These are phyloP conservation scores for Tulasnella sp. DNA, from an alignment of 768 basidiomycete species.

Conservation along the genomic window DNA sequence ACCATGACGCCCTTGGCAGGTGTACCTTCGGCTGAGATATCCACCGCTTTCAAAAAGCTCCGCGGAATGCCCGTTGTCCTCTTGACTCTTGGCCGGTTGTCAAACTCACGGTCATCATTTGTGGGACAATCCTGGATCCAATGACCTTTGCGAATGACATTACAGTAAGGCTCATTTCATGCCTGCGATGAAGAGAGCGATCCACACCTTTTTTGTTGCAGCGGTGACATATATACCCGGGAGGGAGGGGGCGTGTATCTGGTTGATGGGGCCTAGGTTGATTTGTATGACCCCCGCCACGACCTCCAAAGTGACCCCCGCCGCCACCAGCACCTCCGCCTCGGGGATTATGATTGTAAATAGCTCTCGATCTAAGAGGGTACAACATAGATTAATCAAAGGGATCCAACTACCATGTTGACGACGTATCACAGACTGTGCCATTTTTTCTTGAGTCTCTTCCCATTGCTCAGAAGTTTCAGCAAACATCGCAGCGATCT, in stretches of 20 bases:
- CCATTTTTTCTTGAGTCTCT: conserved; percentile 99
- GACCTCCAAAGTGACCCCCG: too few relatives aligned
- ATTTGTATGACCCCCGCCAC: conserved; percentile 35
- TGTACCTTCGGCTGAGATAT: conserved; percentile 64
- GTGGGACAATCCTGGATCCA: conserved; percentile 99
- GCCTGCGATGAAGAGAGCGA: background rate
- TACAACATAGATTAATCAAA: conserved; percentile 27
- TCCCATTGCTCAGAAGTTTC: conserved; percentile 93
- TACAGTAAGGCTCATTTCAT: conserved; percentile 1
- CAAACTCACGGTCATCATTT: conserved; percentile 90
- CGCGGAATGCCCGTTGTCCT: conserved; percentile 97
- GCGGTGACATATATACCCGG: conserved; percentile 96
- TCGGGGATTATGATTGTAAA: conserved; percentile 44
- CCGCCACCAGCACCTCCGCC: too few relatives aligned
- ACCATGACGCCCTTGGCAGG: conserved; percentile 74
- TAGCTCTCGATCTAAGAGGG: conserved; percentile 36
- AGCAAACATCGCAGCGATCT: conserved; percentile 97
- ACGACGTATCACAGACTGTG: conserved; percentile 56
- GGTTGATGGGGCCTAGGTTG: conserved; percentile 43
- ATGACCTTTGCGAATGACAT: conserved; percentile 54
- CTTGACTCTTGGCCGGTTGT: conserved; percentile 91
- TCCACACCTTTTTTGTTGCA: conserved; percentile 86
- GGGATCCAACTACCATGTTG: conserved; percentile 30
- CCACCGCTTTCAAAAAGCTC: conserved; percentile 93
- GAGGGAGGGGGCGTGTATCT: conserved; percentile 70